These are phyloP conservation scores for Paramarasmius palmivorus DNA, from an alignment of 1,284 basidiomycete genomes.

Conservation along the genomic window DNA sequence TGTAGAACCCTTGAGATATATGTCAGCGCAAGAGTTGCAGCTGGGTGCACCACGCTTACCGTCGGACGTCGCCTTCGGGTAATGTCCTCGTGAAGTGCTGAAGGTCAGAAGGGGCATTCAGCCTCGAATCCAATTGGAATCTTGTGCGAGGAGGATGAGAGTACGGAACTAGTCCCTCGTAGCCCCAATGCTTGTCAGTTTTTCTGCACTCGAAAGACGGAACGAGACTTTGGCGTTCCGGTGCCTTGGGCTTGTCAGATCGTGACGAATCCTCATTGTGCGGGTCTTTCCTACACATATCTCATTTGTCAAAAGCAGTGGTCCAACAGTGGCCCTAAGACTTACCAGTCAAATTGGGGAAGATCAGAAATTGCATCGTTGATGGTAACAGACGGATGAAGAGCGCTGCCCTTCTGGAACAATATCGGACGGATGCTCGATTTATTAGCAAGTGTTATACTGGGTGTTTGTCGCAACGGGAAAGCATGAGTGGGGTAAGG, in stretches of 20 bases:
- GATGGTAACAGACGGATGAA: conserved; percentile 55
- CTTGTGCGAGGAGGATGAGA: background rate
- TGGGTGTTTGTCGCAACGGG: conserved; percentile 32
- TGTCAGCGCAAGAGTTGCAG: background rate
- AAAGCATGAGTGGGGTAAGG: conserved; percentile 63
- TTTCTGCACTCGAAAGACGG: background rate
- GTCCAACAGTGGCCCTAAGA: background rate
- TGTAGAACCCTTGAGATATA: conserved; percentile 43
- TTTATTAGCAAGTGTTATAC: conserved; percentile 48
- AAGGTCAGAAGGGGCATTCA: background rate
- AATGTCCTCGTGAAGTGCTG: background rate
- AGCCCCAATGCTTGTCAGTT: background rate
- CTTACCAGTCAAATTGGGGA: conserved; percentile 68
- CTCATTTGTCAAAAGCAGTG: background rate
- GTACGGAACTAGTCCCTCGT: background rate
- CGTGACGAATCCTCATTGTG: conserved; percentile 10
- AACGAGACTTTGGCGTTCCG: background rate
- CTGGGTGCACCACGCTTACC: conserved; percentile 10
- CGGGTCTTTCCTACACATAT: conserved; percentile 45
- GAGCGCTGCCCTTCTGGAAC: conserved; percentile 45
- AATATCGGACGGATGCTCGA: conserved; percentile 43
- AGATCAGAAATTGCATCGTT: conserved; percentile 72
- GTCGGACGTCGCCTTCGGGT: background rate
- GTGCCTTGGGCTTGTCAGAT: background rate
- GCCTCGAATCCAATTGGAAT: background rate